phyloP scores from a whole-genome alignment of 768 basidiomycete species.

The Coprinopsis sp. region DNA sequence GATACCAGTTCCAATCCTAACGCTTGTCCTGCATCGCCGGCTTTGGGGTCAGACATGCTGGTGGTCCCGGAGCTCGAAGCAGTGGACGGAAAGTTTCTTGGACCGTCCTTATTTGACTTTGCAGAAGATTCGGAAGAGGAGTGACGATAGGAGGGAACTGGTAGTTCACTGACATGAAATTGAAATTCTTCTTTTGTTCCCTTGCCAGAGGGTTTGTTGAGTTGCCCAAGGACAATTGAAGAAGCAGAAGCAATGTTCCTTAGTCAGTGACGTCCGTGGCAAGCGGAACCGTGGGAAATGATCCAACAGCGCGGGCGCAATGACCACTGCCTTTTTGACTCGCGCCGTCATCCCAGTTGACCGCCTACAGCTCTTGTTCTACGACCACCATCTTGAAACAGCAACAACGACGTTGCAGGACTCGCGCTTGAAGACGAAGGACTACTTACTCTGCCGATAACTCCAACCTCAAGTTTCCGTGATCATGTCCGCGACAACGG shows the following conservation, averaged over 20 bases:
- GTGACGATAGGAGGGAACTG: too few species aligned
- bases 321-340: constrained; percentile 30
- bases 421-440: neutral
- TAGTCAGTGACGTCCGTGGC: constrained; percentile 1
- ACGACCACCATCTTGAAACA: constrained; percentile 1
- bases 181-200: too few species aligned
- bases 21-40: too few species aligned
- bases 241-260: too few species aligned
- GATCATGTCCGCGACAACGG: constrained; percentile 59
- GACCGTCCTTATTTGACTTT: constrained; percentile 26
- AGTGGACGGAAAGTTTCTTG: constrained; percentile 27
- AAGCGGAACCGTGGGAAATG: constrained; percentile 20
- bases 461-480: neutral
- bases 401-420: neutral
- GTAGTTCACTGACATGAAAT: too few species aligned
- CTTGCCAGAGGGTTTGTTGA: too few species aligned
- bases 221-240: too few species aligned
- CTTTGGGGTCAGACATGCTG: constrained; percentile 7
- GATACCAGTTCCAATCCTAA: too few species aligned
- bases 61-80: constrained; percentile 21
- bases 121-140: constrained; percentile 16
- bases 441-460: neutral
- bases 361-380: too few species aligned
- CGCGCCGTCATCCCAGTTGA: constrained; percentile 24
- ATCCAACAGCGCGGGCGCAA: constrained; percentile 10